Evolutionary conservation across 106 monocot species (phyloP), one percentile per base, ranked within the genome.

Genomic region (Hemerocallis citrina): DNA sequence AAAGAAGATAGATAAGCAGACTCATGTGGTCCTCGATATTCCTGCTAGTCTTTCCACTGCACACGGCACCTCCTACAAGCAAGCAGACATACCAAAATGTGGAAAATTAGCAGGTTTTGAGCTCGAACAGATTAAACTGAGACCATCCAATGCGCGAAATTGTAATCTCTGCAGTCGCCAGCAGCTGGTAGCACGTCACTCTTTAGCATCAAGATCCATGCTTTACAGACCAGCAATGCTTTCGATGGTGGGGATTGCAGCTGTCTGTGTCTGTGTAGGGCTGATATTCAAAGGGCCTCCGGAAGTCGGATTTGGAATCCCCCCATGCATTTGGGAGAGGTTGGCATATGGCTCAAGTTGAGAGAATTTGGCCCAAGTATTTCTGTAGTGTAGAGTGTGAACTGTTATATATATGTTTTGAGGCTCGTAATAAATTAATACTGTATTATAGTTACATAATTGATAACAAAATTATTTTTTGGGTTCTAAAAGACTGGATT

Each of bases 261-360:
- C 81, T 0, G 88, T 92, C 3, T 92, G 92, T 37, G 88, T 92
- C 10, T 92, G 92, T 20, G 84, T 92, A 6, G 84, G 92, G 12
- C 32, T 92, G 55, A 62, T 92, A 11, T 65, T 88, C 34, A 83
- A 88, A 60, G 72, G 75, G 2, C 69, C 68, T 2, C 92, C 92
- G 0, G 75, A 70, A n/a, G 84, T 92, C 56, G 17, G 20, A 3
- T 84, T 29, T 65, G 68, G 65, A 7, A 17, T 64, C n/a, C 72
- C 66, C 40, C 84, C 88, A n/a, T 92, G 88, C 34, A 78, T 75
- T 19, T 92, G 92, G 92, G 92, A 92, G 52, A 46, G 63, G 39
- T 34, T 88, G 57, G 65, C 50, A 5, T 84, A 56, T 66, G 92
- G 88, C 4, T 43, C 78, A 23, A 85, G 75, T 7, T 84, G 71